These are phyloP conservation scores for Balakata baccata DNA, from an alignment of 345 rosid genomes.

Conservation along the genomic window DNA sequence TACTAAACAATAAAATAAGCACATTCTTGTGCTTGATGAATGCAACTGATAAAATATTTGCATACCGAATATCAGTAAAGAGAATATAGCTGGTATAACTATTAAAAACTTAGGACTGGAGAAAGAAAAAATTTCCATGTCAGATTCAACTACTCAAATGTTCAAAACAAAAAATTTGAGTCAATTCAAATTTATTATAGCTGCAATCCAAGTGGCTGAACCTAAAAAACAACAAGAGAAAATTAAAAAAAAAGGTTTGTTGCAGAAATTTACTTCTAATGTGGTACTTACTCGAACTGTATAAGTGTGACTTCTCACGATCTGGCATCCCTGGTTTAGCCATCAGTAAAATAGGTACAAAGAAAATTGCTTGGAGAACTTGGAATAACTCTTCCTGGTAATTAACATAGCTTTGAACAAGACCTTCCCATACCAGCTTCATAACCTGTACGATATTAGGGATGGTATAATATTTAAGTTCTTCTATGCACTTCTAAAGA, in stretches of 20 bases:
- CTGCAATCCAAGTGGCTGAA: background rate
- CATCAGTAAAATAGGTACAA: background rate
- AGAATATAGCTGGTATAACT: background rate
- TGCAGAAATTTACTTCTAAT: conserved; percentile 1
- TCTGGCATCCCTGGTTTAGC: background rate
- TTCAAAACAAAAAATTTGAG: background rate
- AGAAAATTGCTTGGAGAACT: background rate
- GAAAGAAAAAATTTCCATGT: background rate
- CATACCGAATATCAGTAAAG: background rate
- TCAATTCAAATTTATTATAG: background rate
- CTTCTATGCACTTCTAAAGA: conserved; percentile 38
- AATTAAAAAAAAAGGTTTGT: background rate
- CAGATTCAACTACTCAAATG: background rate
- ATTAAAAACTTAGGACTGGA: background rate
- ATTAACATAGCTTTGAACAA: background rate
- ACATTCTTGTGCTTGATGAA: background rate
- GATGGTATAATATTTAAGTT: background rate
- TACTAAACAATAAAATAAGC: background rate
- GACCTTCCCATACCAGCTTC: background rate
- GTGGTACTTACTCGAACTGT: background rate
- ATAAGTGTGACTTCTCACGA: conserved; percentile 1
- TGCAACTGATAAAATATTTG: background rate
- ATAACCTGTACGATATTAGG: background rate
- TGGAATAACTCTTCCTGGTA: background rate
- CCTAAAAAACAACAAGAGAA: background rate